A percentile compares a stretch with the other conserved stretches of the same genome.
These are phyloP conservation scores for Flagelloscypha sp. DNA, from an alignment of 768 basidiomycete species.

Conservation along the genomic window DNA sequence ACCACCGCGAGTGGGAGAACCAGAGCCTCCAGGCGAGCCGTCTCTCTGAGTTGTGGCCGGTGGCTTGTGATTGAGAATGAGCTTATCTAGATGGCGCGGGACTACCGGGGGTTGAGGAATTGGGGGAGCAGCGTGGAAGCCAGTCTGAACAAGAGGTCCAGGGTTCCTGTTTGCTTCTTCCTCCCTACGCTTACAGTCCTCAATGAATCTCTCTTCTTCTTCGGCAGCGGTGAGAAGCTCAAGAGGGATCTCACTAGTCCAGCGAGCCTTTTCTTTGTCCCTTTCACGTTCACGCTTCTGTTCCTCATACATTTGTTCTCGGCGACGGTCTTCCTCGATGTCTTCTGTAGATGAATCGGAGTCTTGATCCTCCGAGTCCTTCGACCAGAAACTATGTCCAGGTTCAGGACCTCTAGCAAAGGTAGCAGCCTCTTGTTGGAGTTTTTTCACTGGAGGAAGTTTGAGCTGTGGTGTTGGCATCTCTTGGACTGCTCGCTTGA, in stretches of 20 bases:
- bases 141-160: slow-evolving; percentile 9
- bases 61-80: slow-evolving; percentile 66
- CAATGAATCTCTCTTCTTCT: slow-evolving; percentile 76
- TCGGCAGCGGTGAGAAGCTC: slow-evolving; percentile 73
- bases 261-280: slow-evolving; percentile 26
- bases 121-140: slow-evolving; percentile 55
- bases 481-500: too few species aligned
- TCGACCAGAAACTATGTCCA: slow-evolving; percentile 40
- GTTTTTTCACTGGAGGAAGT: too few species aligned
- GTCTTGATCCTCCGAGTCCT: too few species aligned
- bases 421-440: too few species aligned
- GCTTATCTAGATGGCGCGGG: slow-evolving; percentile 87
- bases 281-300: slow-evolving; percentile 11
- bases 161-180: slow-evolving; percentile 20
- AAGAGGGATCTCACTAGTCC: slow-evolving; percentile 75
- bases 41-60: slow-evolving; percentile 21
- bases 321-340: too few species aligned
- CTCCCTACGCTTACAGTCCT: slow-evolving; percentile 22
- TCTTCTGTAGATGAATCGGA: too few species aligned
- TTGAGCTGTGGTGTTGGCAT: too few species aligned
- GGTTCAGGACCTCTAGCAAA: too few species aligned
- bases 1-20: too few species aligned
- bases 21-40: slow-evolving; percentile 22
- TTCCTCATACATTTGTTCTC: not conserved
- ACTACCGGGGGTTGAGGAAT: slow-evolving; percentile 84